These are phyloP conservation scores for Thermochaetoides thermophila DNA, from an alignment of 495 filamentous ascomycete genomes.

Conservation along the genomic window DNA sequence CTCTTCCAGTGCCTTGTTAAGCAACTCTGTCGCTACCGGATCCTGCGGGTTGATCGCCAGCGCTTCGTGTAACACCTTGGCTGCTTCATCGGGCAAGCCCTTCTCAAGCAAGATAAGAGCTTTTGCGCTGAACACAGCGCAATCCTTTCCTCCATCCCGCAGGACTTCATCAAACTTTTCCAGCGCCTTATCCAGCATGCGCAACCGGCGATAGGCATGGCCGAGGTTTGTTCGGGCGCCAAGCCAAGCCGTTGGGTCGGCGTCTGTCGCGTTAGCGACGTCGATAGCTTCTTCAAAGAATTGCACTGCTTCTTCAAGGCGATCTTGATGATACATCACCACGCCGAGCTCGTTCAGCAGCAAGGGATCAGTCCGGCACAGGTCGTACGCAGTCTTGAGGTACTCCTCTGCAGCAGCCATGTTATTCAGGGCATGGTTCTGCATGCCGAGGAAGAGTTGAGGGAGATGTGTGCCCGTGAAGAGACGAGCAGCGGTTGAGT, in stretches of 20 bases:
- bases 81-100: slow-evolving; percentile 48
- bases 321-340: slow-evolving; percentile 82
- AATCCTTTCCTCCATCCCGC: slow-evolving; percentile 56
- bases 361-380: slow-evolving; percentile 68
- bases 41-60: slow-evolving; percentile 55
- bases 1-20: slow-evolving; percentile 60
- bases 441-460: slow-evolving; percentile 95
- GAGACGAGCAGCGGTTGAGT: slow-evolving; percentile 85
- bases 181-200: slow-evolving; percentile 56
- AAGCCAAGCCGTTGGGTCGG: slow-evolving; percentile 72
- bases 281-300: slow-evolving; percentile 61
- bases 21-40: slow-evolving; percentile 57
- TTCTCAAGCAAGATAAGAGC: slow-evolving; percentile 61
- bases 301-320: slow-evolving; percentile 51
- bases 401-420: slow-evolving; percentile 94
- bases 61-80: slow-evolving; percentile 56
- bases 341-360: slow-evolving; percentile 93
- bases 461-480: slow-evolving; percentile 97
- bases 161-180: slow-evolving; percentile 71
- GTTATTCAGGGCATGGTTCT: slow-evolving; percentile 90
- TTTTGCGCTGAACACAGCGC: slow-evolving; percentile 55
- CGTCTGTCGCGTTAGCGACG: slow-evolving; percentile 64
- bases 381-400: slow-evolving; percentile 67
- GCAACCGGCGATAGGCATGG: slow-evolving; percentile 65
- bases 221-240: slow-evolving; percentile 78